Percentiles rank a stretch among this genome's conserved stretches.
Conservation (phyloP, 768 basidiomycete species). For the Rossbeevera mucosa region DNA sequence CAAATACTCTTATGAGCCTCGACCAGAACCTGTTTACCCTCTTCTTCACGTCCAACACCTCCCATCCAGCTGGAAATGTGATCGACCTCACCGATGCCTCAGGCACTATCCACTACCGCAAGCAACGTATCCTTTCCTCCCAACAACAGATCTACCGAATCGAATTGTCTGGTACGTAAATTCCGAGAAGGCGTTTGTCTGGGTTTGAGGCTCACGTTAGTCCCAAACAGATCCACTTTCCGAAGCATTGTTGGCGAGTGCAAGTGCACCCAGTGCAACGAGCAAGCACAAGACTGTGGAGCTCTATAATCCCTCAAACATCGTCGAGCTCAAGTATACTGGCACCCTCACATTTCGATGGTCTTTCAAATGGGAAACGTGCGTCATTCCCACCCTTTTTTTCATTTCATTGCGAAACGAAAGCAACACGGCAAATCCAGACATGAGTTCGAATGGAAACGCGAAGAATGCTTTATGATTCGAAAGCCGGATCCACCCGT, state of each 20-base stretch:
- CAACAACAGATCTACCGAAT: constrained; percentile 48
- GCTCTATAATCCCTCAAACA: constrained; percentile 64
- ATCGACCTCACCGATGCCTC: constrained; percentile 67
- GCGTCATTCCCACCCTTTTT: constrained; percentile 25
- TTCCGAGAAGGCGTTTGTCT: not conserved
- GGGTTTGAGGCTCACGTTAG: not conserved
- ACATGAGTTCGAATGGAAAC: constrained; percentile 82
- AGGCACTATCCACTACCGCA: constrained; percentile 67
- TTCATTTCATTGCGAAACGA: constrained; percentile 15
- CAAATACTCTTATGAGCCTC: constrained; percentile 54
- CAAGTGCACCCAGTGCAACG: constrained; percentile 55
- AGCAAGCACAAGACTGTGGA: constrained; percentile 74
- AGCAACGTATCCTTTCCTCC: constrained; percentile 49
- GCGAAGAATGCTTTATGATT: constrained; percentile 77
- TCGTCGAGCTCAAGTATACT: constrained; percentile 69
- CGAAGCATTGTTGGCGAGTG: constrained; percentile 65
- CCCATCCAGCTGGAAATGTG: constrained; percentile 46
- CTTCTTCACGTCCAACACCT: constrained; percentile 52
- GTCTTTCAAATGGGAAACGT: constrained; percentile 83
- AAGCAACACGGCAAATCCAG: constrained; percentile 50
- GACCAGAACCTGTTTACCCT: constrained; percentile 87
- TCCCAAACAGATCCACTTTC: constrained; percentile 61
- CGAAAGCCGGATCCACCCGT: constrained; percentile 87
- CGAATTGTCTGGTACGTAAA: constrained; percentile 58
- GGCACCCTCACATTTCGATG: constrained; percentile 73